phyloP scores from a whole-genome alignment of 2,329 filamentous ascomycete species.

The Chaetomiaceae sp. region DNA sequence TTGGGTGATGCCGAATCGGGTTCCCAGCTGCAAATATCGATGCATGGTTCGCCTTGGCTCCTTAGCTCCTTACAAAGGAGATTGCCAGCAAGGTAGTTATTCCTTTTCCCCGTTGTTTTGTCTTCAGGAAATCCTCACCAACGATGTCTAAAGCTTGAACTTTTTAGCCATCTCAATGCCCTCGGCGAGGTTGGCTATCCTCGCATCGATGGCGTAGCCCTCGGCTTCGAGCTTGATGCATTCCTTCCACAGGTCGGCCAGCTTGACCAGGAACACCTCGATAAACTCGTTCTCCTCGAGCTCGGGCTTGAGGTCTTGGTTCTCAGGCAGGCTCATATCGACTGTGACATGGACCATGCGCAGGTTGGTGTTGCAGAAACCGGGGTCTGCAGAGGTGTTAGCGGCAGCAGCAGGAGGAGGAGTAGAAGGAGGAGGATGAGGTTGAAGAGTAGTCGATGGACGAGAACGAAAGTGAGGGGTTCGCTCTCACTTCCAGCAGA shows the following conservation, averaged over 20 bases:
- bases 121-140: background rate
- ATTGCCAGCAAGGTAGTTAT: too few relatives aligned
- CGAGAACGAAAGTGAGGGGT: too few relatives aligned
- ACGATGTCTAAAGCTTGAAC: conserved; percentile 35
- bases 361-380: conserved; percentile 63
- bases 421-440: background rate
- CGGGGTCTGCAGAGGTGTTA: conserved; percentile 43
- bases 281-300: conserved; percentile 80
- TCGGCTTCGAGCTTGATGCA: conserved; percentile 62
- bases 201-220: conserved; percentile 74
- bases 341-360: conserved; percentile 69
- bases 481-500: background rate
- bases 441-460: too few relatives aligned
- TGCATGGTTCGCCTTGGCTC: too few relatives aligned
- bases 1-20: too few relatives aligned
- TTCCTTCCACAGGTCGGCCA: conserved; percentile 60
- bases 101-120: background rate
- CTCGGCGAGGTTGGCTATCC: conserved; percentile 72
- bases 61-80: too few relatives aligned
- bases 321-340: conserved; percentile 63
- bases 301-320: conserved; percentile 62
- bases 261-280: conserved; percentile 66
- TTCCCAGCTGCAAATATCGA: too few relatives aligned
- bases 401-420: background rate
- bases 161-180: conserved; percentile 68